These are phyloP conservation scores for Coniochaeta sp. DNA, from an alignment of 2,329 filamentous ascomycete genomes.

Conservation along the genomic window DNA sequence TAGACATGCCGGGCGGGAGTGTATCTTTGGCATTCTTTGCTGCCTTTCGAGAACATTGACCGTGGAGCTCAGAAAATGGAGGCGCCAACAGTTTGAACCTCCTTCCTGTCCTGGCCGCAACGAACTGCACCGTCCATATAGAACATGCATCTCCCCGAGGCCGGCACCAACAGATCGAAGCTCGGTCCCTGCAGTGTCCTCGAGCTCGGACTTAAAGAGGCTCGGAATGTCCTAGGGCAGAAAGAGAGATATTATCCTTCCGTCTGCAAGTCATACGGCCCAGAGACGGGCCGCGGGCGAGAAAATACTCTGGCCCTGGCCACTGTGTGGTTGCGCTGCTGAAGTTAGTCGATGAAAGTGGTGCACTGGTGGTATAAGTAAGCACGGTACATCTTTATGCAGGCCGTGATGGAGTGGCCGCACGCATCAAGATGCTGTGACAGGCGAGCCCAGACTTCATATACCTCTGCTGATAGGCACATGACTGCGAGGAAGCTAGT, in stretches of 20 bases:
- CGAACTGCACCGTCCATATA: no score
- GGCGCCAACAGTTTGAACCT: no score
- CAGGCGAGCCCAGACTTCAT: background rate
- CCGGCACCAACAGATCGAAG: background rate
- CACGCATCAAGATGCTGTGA: background rate
- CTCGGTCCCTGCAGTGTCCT: background rate
- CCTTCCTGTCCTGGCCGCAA: background rate
- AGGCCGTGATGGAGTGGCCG: background rate
- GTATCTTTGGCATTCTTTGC: no score
- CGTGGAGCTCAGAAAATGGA: no score
- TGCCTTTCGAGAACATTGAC: no score
- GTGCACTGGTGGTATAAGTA: background rate
- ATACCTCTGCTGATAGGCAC: background rate
- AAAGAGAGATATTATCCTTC: background rate
- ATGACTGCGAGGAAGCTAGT: background rate
- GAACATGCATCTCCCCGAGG: no score
- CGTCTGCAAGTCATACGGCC: background rate
- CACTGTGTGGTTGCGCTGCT: no score
- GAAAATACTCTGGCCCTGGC: no score
- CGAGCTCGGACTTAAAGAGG: background rate
- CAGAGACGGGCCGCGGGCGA: background rate
- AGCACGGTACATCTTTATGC: slow-evolving; percentile 1
- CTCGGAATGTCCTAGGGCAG: background rate
- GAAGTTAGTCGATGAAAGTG: no score
- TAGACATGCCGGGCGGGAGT: no score